Evolutionary conservation across 1,139 yeast species (phyloP).

Genomic region (Blastobotrys persicus): DNA sequence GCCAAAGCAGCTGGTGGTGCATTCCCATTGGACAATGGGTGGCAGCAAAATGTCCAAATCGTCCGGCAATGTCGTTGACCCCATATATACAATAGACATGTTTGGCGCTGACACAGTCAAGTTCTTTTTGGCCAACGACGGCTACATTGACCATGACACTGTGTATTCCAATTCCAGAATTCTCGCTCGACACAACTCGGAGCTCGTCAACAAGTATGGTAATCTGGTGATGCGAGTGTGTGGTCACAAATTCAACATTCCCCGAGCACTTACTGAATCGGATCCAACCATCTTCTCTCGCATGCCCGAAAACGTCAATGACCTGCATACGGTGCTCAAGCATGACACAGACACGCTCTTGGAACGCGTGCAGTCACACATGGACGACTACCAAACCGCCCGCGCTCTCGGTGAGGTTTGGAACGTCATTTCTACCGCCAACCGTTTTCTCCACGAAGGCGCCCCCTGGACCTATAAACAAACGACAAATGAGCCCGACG

Average conservation of each 20-base stretch:
- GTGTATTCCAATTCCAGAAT: conserved; percentile 68
- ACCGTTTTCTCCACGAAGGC: conserved; percentile 51
- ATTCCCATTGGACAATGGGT: conserved; percentile 89
- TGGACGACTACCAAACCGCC: conserved; percentile 53
- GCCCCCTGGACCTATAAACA: conserved; percentile 53
- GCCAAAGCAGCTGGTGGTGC: conserved; percentile 79
- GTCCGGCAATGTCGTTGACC: conserved; percentile 94
- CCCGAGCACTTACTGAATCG: conserved; percentile 22
- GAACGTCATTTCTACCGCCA: conserved; percentile 58
- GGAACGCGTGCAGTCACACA: conserved; percentile 42
- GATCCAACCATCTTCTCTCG: background rate
- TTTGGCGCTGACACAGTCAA: conserved; percentile 70
- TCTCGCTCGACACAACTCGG: conserved; percentile 54
- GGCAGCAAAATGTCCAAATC: conserved; percentile 95
- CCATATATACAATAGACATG: conserved; percentile 55
- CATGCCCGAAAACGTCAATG: conserved; percentile 12
- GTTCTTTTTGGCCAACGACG: conserved; percentile 72
- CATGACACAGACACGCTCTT: conserved; percentile 35
- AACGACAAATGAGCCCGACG: conserved; percentile 33
- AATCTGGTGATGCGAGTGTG: conserved; percentile 74
- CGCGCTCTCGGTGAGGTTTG: conserved; percentile 61
- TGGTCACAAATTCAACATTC: conserved; percentile 63
- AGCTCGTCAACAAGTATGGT: conserved; percentile 77
- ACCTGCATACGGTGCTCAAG: conserved; percentile 25
- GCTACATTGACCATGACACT: conserved; percentile 72